Evolutionary conservation across 306 rosid genomes (phyloP).

Genomic region (Prunus armeniaca): DNA sequence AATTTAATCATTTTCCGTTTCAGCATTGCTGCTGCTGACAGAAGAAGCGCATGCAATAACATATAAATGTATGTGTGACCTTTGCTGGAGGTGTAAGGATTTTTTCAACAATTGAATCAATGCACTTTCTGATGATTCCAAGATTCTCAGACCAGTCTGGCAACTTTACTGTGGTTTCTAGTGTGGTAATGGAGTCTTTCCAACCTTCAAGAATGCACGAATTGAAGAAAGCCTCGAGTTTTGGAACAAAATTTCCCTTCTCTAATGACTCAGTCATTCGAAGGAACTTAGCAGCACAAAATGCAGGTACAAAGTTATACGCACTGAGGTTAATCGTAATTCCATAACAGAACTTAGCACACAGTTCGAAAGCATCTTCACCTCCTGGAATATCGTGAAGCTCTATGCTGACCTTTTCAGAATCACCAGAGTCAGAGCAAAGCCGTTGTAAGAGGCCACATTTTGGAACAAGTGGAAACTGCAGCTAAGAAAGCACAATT

Average conservation of each 20-base stretch:
- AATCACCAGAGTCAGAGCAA: slow-evolving; percentile 51
- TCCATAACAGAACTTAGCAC: slow-evolving; percentile 91
- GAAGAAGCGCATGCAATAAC: background rate
- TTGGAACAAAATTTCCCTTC: slow-evolving; percentile 69
- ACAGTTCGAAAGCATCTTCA: slow-evolving; percentile 77
- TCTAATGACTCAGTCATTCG: slow-evolving; percentile 69
- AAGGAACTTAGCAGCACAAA: slow-evolving; percentile 83
- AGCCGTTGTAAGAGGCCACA: slow-evolving; percentile 79
- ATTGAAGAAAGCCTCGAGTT: slow-evolving; percentile 83
- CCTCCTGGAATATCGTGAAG: slow-evolving; percentile 89
- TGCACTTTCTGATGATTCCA: slow-evolving; percentile 81
- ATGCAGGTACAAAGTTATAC: slow-evolving; percentile 65
- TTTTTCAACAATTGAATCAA: slow-evolving; percentile 82
- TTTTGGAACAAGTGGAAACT: slow-evolving; percentile 74
- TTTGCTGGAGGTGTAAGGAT: slow-evolving; percentile 71
- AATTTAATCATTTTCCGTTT: slow-evolving; percentile 1
- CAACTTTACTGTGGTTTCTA: slow-evolving; percentile 59
- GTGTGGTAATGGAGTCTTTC: slow-evolving; percentile 79
- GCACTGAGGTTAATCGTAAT: slow-evolving; percentile 83
- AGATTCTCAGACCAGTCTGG: slow-evolving; percentile 85
- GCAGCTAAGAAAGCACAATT: slow-evolving; percentile 48
- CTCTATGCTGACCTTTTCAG: slow-evolving; percentile 49
- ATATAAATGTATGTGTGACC: slow-evolving; percentile 32
- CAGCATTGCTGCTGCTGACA: background rate
- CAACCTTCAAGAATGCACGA: slow-evolving; percentile 90